Evolutionary conservation across 108 stramenopile species (phyloP).

Genomic region (Nitzschia putrida): DNA sequence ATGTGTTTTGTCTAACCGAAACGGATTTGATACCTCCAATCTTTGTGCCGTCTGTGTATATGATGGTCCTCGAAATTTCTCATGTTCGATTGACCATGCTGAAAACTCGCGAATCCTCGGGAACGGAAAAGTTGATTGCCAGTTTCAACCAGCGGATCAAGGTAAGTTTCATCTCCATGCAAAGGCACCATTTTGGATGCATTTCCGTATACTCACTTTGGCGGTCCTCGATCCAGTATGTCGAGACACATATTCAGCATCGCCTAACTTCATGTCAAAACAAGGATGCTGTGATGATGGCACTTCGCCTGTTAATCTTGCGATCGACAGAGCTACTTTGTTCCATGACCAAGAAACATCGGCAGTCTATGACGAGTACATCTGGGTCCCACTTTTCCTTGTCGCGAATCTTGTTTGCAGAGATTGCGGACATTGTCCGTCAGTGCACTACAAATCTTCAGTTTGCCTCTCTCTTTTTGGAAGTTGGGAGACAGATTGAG

Average conservation of each 20-base stretch:
- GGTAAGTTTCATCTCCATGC: too few species aligned
- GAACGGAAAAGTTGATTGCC: too few species aligned
- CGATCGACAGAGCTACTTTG: constrained; percentile 35
- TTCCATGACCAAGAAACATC: constrained; percentile 15
- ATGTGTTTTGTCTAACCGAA: constrained; percentile 27
- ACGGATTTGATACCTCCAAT: constrained; percentile 41
- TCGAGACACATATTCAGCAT: constrained; percentile 24
- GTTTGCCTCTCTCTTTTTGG: constrained; percentile 43
- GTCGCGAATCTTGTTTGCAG: constrained; percentile 13
- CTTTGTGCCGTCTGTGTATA: constrained; percentile 32
- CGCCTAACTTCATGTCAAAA: constrained; percentile 22
- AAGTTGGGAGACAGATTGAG: constrained; percentile 41
- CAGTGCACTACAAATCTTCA: constrained; percentile 29
- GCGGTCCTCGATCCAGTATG: constrained; percentile 2
- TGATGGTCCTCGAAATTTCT: constrained; percentile 27
- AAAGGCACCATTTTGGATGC: too few species aligned
- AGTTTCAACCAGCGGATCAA: too few species aligned
- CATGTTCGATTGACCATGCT: neutral
- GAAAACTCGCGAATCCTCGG: too few species aligned
- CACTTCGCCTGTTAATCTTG: constrained; percentile 28
- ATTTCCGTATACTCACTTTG: too few species aligned
- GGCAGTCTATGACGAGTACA: constrained; percentile 11
- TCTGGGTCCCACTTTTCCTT: constrained; percentile 11
- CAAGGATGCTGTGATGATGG: constrained; percentile 41
- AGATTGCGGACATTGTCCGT: constrained; percentile 23